phyloP scores from a whole-genome alignment of 73 alveolate genomes.

The Blepharisma stoltei region DNA sequence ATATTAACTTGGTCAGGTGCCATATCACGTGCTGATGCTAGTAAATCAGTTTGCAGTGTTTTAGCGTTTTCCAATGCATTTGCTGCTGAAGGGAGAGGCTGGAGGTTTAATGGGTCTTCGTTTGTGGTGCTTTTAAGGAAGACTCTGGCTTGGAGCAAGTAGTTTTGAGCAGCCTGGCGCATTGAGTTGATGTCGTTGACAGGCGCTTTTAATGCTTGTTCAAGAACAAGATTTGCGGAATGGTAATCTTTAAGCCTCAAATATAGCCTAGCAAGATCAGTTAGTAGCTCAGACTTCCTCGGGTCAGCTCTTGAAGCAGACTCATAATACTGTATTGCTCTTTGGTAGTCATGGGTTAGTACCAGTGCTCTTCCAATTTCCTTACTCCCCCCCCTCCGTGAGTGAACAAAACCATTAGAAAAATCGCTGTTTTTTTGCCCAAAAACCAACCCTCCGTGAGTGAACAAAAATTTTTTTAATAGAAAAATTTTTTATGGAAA shows the following conservation, averaged over 20 bases:
- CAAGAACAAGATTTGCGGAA: conserved; percentile 69
- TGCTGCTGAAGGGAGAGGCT: conserved; percentile 32
- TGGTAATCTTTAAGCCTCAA: conserved; percentile 67
- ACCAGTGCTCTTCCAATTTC: conserved; percentile 92
- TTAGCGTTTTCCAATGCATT: conserved; percentile 41
- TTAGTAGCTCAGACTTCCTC: conserved; percentile 60
- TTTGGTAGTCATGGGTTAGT: conserved; percentile 93
- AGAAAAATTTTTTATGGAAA: no score
- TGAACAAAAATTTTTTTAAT: no score
- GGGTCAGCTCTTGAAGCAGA: conserved; percentile 66
- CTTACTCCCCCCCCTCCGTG: no score
- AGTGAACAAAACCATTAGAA: no score
- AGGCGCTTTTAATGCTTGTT: conserved; percentile 52
- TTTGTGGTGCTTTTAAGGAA: background rate
- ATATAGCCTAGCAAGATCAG: conserved; percentile 75
- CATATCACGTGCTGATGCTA: conserved; percentile 44
- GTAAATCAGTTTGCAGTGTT: conserved; percentile 31
- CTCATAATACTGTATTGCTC: conserved; percentile 90
- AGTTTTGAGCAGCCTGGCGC: conserved; percentile 18
- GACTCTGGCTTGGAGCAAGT: conserved; percentile 2
- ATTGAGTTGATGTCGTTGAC: background rate
- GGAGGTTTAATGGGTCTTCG: background rate
- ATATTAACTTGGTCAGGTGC: conserved; percentile 44
- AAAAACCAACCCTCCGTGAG: no score
- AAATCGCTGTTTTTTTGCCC: no score